Conservation (phyloP, 805 yeast species). For the Kuraishia cidri region DNA sequence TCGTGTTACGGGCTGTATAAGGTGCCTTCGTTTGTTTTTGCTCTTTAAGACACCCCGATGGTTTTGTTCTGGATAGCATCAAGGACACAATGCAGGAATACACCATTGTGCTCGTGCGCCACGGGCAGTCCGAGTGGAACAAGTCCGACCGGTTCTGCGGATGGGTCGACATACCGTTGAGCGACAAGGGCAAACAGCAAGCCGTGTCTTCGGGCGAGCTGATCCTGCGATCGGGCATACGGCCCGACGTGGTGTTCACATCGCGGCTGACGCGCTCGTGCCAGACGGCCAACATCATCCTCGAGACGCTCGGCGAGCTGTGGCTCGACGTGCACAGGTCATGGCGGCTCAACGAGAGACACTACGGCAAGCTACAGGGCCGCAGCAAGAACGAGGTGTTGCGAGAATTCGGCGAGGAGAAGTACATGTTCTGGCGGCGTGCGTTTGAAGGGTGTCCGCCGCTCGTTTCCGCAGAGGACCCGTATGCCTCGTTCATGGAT, state of each 20-base stretch:
- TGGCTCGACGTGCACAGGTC: conserved; percentile 46
- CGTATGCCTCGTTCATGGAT: conserved; percentile 25
- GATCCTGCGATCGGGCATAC: conserved; percentile 34
- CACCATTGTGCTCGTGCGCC: conserved; percentile 54
- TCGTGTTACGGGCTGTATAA: too few species aligned
- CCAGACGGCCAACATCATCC: conserved; percentile 63
- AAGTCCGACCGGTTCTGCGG: conserved; percentile 74
- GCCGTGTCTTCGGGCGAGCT: conserved; percentile 58
- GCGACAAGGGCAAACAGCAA: conserved; percentile 59
- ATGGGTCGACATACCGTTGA: conserved; percentile 72
- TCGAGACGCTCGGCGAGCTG: conserved; percentile 42
- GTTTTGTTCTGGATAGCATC: too few species aligned
- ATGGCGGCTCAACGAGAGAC: conserved; percentile 81
- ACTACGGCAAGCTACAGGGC: conserved; percentile 79
- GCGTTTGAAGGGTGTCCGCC: conserved; percentile 72
- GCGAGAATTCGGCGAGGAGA: conserved; percentile 56
- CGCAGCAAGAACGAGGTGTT: conserved; percentile 61
- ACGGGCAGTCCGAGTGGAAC: conserved; percentile 79
- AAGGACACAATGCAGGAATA: background rate
- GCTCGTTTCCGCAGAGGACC: conserved; percentile 24
- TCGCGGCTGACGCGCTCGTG: conserved; percentile 68
- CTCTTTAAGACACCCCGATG: too few species aligned
- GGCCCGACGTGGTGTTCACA: conserved; percentile 57
- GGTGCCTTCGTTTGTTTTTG: too few species aligned
- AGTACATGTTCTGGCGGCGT: conserved; percentile 75